phyloP scores from a whole-genome alignment of 2,329 filamentous ascomycete genomes.

The Leptographium wingfieldii region DNA sequence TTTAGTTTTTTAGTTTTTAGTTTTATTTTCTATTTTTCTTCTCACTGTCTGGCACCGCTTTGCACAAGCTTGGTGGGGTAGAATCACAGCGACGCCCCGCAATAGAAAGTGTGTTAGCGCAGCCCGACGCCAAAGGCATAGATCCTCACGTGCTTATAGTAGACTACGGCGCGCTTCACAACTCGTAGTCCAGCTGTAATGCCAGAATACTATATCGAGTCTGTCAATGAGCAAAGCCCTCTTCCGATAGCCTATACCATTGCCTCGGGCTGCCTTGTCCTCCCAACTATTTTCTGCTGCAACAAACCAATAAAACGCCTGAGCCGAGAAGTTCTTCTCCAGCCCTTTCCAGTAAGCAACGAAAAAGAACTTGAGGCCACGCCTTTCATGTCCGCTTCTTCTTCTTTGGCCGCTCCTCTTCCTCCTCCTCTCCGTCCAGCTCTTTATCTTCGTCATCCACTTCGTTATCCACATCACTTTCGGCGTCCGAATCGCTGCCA shows the following conservation, averaged over 20 bases:
- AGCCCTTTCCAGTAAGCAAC: not conserved
- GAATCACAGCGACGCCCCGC: not conserved
- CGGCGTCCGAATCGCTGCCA: slow-evolving; percentile 52
- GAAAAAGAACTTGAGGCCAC: not conserved
- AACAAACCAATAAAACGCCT: not conserved
- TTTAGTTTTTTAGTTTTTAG: not conserved
- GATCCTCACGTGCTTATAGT: not conserved
- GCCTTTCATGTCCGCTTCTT: slow-evolving; percentile 23
- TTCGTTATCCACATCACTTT: slow-evolving; percentile 44
- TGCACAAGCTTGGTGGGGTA: slow-evolving; percentile 4
- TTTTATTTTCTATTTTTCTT: not conserved
- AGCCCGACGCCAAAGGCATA: not conserved
- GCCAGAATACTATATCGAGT: not conserved
- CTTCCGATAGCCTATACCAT: not conserved
- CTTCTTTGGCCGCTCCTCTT: slow-evolving; percentile 28
- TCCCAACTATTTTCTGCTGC: not conserved
- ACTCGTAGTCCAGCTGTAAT: too few relatives aligned
- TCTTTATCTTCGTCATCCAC: slow-evolving; percentile 35
- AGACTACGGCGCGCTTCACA: not conserved
- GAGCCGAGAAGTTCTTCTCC: not conserved
- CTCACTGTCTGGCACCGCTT: not conserved
- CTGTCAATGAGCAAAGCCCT: not conserved
- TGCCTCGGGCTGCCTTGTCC: not conserved
- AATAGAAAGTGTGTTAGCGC: not conserved
- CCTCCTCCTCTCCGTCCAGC: slow-evolving; percentile 26